Percentiles rank a stretch among this genome's conserved stretches.
Conservation (phyloP, 352 stramenopile genomes). For the Globisporangium sylvaticum region DNA sequence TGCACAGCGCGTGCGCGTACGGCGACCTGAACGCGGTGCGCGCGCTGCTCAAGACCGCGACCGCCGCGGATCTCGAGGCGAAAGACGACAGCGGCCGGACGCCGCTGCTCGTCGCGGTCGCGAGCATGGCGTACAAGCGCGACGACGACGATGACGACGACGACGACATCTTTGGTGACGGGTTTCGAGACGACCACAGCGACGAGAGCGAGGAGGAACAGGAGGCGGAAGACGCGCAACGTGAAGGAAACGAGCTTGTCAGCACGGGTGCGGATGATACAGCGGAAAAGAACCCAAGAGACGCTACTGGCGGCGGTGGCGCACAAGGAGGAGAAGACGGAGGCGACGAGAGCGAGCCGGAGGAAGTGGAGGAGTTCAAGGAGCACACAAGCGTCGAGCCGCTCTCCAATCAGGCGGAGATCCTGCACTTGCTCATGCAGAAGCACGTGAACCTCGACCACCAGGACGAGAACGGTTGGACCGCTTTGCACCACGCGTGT, state of each 20-base stretch:
- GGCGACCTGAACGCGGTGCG: conserved; percentile 58
- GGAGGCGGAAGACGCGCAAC: background rate
- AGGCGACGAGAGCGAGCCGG: conserved; percentile 11
- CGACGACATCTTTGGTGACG: conserved; percentile 23
- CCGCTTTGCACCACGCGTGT: conserved; percentile 76
- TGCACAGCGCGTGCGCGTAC: conserved; percentile 78
- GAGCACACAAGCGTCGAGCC: conserved; percentile 52
- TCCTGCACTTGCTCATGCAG: conserved; percentile 69
- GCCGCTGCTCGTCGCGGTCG: conserved; percentile 69
- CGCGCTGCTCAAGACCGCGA: conserved; percentile 54
- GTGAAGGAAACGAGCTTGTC: background rate
- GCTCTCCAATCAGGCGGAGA: conserved; percentile 65
- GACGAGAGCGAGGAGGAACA: conserved; percentile 22
- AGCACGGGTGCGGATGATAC: too few species aligned
- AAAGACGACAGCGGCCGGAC: conserved; percentile 72
- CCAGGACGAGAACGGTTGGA: conserved; percentile 82
- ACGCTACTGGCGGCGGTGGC: background rate
- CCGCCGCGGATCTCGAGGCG: conserved; percentile 63
- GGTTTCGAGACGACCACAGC: conserved; percentile 28
- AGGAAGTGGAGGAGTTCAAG: conserved; percentile 51
- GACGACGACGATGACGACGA: conserved; percentile 43
- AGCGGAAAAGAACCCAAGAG: conserved; percentile 14
- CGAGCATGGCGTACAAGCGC: conserved; percentile 45
- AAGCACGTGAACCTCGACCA: conserved; percentile 77
- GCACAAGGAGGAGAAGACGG: conserved; percentile 6